A percentile compares a stretch with the other conserved stretches of the same genome.
Evolutionary conservation across 495 filamentous ascomycete genomes (phyloP).

Genomic region (Cryomyces antarcticus): DNA sequence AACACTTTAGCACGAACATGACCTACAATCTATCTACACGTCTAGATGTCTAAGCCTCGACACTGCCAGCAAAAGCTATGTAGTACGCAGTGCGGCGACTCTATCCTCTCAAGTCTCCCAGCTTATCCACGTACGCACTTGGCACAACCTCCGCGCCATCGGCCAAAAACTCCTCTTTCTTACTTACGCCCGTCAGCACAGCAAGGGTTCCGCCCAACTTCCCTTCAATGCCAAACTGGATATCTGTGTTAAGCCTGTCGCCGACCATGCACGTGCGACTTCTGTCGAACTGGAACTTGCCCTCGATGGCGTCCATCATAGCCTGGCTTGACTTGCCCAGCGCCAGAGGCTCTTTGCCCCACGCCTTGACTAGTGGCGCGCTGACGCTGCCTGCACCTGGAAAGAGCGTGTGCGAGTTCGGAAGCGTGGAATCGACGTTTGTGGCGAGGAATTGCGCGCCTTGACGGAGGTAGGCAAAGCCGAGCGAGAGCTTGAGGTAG

Average conservation of each 20-base stretch:
- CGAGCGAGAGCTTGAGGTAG: conserved; percentile 74
- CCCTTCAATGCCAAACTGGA: conserved; percentile 84
- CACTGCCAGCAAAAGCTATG: too few relatives aligned
- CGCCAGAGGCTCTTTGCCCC: conserved; percentile 43
- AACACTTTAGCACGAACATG: too few relatives aligned
- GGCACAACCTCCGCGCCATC: conserved; percentile 41
- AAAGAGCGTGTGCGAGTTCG: conserved; percentile 60
- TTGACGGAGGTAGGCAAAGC: conserved; percentile 62
- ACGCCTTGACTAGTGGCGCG: conserved; percentile 58
- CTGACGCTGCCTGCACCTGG: conserved; percentile 76
- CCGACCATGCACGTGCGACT: conserved; percentile 86
- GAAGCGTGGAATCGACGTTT: conserved; percentile 76
- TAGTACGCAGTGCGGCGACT: too few relatives aligned
- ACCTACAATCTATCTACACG: too few relatives aligned
- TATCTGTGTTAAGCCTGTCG: conserved; percentile 86
- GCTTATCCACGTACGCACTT: conserved; percentile 56
- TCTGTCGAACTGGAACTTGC: conserved; percentile 77
- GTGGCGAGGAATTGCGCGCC: conserved; percentile 88
- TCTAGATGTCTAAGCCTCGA: too few relatives aligned
- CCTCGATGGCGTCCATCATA: conserved; percentile 98
- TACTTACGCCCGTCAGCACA: conserved; percentile 77
- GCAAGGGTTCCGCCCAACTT: conserved; percentile 76
- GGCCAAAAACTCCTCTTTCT: conserved; percentile 58
- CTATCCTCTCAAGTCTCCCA: conserved; percentile 43
- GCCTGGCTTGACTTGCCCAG: conserved; percentile 91